phyloP scores from a whole-genome alignment of 2,329 filamentous ascomycete genomes.

The Aspergillus sp. region DNA sequence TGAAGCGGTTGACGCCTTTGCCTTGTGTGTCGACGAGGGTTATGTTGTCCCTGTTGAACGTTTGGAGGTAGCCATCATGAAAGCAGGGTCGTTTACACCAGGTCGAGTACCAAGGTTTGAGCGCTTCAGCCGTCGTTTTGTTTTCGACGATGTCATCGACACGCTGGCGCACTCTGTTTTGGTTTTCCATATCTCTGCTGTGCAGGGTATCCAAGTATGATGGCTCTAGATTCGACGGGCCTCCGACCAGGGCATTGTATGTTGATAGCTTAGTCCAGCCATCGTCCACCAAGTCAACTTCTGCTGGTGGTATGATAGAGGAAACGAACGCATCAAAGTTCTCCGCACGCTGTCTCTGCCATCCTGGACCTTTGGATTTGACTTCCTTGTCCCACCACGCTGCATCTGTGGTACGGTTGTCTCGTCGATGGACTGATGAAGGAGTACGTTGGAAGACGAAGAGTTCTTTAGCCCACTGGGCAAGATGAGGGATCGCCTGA shows the following conservation, averaged over 20 bases:
- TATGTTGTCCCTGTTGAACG: constrained; percentile 58
- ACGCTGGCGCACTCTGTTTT: constrained; percentile 44
- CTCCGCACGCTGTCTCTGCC: constrained; percentile 22
- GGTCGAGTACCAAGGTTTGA: constrained; percentile 57
- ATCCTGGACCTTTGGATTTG: constrained; percentile 4
- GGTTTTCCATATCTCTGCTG: constrained; percentile 36
- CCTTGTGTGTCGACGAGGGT: constrained; percentile 57
- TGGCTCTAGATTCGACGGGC: constrained; percentile 10
- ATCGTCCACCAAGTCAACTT: constrained; percentile 20
- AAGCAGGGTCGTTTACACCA: constrained; percentile 64
- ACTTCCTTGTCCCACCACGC: constrained; percentile 4
- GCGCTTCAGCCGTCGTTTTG: constrained; percentile 43
- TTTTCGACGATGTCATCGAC: constrained; percentile 52
- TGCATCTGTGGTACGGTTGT: constrained; percentile 19
- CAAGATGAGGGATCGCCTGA: constrained; percentile 37
- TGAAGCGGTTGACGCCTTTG: constrained; percentile 46
- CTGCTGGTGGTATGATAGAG: constrained; percentile 4
- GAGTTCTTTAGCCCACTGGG: constrained; percentile 25
- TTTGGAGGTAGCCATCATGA: constrained; percentile 49
- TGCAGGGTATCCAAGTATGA: constrained; percentile 20
- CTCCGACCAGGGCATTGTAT: constrained; percentile 11
- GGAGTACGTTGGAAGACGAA: constrained; percentile 42
- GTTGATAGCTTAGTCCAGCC: constrained; percentile 19
- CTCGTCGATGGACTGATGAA: constrained; percentile 28
- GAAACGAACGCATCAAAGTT: constrained; percentile 23